These are phyloP conservation scores for Candida tallmaniae DNA, from an alignment of 805 yeast species.

Conservation along the genomic window DNA sequence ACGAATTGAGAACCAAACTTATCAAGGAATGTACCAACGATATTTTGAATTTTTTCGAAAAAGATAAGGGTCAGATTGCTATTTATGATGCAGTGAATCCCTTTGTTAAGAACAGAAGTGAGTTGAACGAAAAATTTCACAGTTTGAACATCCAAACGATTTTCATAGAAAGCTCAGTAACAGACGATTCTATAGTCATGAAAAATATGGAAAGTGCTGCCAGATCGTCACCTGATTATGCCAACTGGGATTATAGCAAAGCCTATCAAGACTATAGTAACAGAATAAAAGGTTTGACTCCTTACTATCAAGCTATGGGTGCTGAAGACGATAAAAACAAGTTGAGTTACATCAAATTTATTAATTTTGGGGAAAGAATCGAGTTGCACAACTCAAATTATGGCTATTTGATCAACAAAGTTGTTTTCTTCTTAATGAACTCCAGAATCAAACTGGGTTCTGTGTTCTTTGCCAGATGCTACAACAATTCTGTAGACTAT, in stretches of 20 bases:
- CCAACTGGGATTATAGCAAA: slow-evolving; percentile 63
- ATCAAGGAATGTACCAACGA: slow-evolving; percentile 64
- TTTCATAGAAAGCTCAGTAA: slow-evolving; percentile 84
- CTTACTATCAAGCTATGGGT: slow-evolving; percentile 69
- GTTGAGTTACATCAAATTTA: slow-evolving; percentile 75
- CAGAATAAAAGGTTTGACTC: slow-evolving; percentile 63
- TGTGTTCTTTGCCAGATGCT: slow-evolving; percentile 88
- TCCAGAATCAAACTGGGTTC: slow-evolving; percentile 82
- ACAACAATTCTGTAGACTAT: slow-evolving; percentile 51
- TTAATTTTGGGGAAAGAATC: slow-evolving; percentile 84
- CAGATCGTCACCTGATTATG: slow-evolving; percentile 81
- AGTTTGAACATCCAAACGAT: slow-evolving; percentile 65
- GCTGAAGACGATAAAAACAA: slow-evolving; percentile 32
- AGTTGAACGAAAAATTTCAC: slow-evolving; percentile 50
- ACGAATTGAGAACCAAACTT: slow-evolving; percentile 56
- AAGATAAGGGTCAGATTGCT: slow-evolving; percentile 88
- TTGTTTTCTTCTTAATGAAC: slow-evolving; percentile 89
- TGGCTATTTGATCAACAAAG: slow-evolving; percentile 87
- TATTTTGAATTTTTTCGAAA: slow-evolving; percentile 63
- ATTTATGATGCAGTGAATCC: slow-evolving; percentile 96
- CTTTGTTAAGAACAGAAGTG: slow-evolving; percentile 58
- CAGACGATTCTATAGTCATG: slow-evolving; percentile 62
- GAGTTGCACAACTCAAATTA: slow-evolving; percentile 76
- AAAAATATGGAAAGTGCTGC: slow-evolving; percentile 79
- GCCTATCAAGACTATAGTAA: slow-evolving; percentile 77